phyloP scores from a whole-genome alignment of 257 asterid genomes.

The Jaltomata sinuosa region DNA sequence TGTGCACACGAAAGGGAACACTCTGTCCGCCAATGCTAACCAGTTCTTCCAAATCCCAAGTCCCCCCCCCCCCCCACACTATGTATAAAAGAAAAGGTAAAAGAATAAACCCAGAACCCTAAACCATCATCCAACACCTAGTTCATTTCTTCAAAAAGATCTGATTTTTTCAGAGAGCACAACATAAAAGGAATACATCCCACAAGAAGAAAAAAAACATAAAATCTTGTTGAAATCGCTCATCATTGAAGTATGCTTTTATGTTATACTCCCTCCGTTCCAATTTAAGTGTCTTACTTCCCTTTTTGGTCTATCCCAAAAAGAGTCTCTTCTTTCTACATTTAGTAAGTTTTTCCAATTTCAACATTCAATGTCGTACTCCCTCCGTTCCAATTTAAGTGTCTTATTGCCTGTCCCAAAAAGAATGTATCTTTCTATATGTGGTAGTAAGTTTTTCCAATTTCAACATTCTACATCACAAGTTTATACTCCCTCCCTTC shows the following conservation, averaged over 20 bases:
- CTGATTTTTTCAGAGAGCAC: background rate
- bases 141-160: background rate
- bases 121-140: background rate
- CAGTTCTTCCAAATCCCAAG: background rate
- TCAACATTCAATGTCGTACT: too few relatives aligned
- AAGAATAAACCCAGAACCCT: background rate
- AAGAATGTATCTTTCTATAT: too few relatives aligned
- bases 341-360: too few relatives aligned
- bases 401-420: too few relatives aligned
- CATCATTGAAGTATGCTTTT: background rate
- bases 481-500: too few relatives aligned
- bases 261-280: background rate
- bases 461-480: too few relatives aligned
- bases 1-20: background rate
- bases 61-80: too few relatives aligned
- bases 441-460: too few relatives aligned
- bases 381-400: too few relatives aligned
- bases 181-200: background rate
- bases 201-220: background rate
- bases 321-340: too few relatives aligned
- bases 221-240: background rate
- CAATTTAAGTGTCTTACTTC: too few relatives aligned
- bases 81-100: background rate
- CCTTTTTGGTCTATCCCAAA: too few relatives aligned
- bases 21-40: background rate